Evolutionary conservation across 352 stramenopile species (phyloP).

Genomic region (Globisporangium spiculum): DNA sequence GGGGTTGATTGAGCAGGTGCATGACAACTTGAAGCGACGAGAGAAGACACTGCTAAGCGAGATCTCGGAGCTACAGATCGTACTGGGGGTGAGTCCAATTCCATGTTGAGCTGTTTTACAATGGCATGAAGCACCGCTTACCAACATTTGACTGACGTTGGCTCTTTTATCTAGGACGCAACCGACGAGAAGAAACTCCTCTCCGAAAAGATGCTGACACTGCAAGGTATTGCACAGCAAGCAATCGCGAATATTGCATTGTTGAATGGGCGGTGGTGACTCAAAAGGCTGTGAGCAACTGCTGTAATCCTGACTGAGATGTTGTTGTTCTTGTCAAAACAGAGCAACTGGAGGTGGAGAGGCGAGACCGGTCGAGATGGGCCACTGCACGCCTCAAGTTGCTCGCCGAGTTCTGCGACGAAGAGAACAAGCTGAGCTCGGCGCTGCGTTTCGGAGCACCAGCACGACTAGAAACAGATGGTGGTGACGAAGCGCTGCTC

Average conservation of each 20-base stretch:
- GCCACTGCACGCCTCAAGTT: constrained; percentile 65
- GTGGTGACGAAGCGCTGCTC: background rate
- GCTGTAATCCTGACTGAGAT: background rate
- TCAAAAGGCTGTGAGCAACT: background rate
- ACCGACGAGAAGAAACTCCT: constrained; percentile 54
- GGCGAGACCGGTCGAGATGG: constrained; percentile 63
- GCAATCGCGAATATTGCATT: constrained; percentile 7
- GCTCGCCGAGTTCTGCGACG: constrained; percentile 76
- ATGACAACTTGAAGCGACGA: constrained; percentile 44
- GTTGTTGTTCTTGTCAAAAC: background rate
- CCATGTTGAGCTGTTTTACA: background rate
- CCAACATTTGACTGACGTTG: background rate
- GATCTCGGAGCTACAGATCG: constrained; percentile 49
- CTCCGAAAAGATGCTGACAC: constrained; percentile 40
- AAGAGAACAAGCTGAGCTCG: constrained; percentile 68
- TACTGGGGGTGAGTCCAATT: constrained; percentile 32
- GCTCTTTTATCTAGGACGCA: constrained; percentile 31
- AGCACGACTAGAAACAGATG: background rate
- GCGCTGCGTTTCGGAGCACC: constrained; percentile 18
- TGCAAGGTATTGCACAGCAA: constrained; percentile 39
- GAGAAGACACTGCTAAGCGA: constrained; percentile 56
- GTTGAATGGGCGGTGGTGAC: background rate
- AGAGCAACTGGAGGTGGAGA: constrained; percentile 69
- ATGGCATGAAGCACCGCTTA: background rate
- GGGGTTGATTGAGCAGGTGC: constrained; percentile 19